Conservation (phyloP, 305 asterid species). For the Solanum chacoense region DNA sequence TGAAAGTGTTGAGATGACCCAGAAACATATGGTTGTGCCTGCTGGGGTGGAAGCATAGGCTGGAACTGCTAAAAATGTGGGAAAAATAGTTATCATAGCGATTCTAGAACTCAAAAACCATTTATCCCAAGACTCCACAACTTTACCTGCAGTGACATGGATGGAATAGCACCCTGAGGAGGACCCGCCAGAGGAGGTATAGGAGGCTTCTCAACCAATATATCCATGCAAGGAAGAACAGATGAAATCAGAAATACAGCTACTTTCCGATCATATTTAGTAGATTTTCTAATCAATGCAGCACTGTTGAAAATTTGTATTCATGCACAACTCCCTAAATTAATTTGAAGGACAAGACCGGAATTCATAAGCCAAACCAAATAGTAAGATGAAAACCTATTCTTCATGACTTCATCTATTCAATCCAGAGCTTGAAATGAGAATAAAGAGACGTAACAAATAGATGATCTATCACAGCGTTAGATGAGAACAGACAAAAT, state of each 20-base stretch:
- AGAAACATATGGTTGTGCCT: constrained; percentile 40
- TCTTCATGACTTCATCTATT: background rate
- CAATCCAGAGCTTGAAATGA: background rate
- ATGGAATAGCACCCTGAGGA: constrained; percentile 52
- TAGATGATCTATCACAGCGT: background rate
- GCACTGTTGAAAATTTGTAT: background rate
- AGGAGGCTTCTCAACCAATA: constrained; percentile 36
- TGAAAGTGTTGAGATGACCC: constrained; percentile 68
- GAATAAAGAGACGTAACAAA: background rate
- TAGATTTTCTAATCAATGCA: background rate
- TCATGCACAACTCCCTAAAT: background rate
- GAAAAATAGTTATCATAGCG: background rate
- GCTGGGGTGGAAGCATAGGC: constrained; percentile 54
- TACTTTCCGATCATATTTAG: background rate
- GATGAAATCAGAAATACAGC: background rate
- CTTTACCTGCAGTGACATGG: constrained; percentile 75
- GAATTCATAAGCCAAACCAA: background rate
- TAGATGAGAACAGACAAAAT: background rate
- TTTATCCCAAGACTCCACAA: background rate
- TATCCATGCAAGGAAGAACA: constrained; percentile 11
- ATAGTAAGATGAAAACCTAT: background rate
- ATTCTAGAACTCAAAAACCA: background rate
- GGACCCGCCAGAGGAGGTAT: constrained; percentile 61
- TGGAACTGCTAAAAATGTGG: constrained; percentile 3
- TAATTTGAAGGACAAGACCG: background rate